A percentile compares a stretch with the other conserved stretches of the same genome.
Conservation (phyloP, 306 rosid genomes). For the Vigna angularis region DNA sequence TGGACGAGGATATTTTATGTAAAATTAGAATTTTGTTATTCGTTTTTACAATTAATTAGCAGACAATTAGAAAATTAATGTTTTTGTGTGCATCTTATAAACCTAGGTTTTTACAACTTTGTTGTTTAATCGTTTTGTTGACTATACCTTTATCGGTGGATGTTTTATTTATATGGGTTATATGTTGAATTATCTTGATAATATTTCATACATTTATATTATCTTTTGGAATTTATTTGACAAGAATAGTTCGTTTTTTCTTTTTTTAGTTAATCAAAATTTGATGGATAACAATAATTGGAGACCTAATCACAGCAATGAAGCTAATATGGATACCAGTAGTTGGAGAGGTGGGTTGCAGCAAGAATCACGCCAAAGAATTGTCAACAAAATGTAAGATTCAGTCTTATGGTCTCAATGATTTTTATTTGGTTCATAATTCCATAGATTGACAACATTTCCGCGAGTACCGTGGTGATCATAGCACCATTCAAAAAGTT, state of each 20-base stretch:
- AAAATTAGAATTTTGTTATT: background rate
- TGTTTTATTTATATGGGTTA: conserved; percentile 6
- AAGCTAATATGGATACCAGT: conserved; percentile 49
- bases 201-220: background rate
- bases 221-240: conserved; percentile 31
- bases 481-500: too few relatives aligned
- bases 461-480: background rate
- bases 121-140: background rate
- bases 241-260: background rate
- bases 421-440: too few relatives aligned
- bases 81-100: background rate
- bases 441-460: background rate
- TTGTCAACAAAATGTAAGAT: conserved; percentile 61
- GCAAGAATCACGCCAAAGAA: conserved; percentile 59
- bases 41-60: background rate
- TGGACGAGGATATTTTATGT: background rate
- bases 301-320: conserved; percentile 55
- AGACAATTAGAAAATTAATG: background rate
- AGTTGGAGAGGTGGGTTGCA: conserved; percentile 57
- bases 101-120: too few relatives aligned
- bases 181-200: background rate
- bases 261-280: conserved; percentile 33
- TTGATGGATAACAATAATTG: conserved; percentile 56
- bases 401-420: conserved; percentile 5
- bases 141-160: background rate